Conservation (phyloP, 2,329 filamentous ascomycete species). For the Aspergillus fructus region DNA sequence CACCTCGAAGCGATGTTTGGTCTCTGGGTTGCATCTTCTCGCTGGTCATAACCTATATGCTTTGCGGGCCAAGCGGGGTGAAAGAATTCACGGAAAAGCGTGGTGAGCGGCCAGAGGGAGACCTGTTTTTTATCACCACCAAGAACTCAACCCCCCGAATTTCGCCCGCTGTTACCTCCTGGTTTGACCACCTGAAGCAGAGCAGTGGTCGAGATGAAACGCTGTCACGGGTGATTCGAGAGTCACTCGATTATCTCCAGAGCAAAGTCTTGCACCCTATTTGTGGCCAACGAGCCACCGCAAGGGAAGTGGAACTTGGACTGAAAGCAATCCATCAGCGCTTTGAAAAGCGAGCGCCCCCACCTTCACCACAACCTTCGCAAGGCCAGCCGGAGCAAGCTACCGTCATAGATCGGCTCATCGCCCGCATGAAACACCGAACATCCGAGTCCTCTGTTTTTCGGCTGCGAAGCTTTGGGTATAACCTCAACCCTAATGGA, state of each 20-base stretch:
- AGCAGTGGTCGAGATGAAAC: background rate
- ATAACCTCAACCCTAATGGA: background rate
- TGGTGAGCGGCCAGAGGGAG: slow-evolving; percentile 18
- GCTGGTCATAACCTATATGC: slow-evolving; percentile 40
- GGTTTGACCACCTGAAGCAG: slow-evolving; percentile 15
- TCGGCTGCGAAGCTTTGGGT: background rate
- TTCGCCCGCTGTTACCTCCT: slow-evolving; percentile 14
- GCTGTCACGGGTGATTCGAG: slow-evolving; percentile 24
- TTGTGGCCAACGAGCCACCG: slow-evolving; percentile 18
- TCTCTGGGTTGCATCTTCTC: slow-evolving; percentile 43
- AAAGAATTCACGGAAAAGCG: slow-evolving; percentile 20
- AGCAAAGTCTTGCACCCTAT: slow-evolving; percentile 24
- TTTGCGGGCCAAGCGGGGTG: slow-evolving; percentile 30
- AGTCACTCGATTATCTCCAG: slow-evolving; percentile 30
- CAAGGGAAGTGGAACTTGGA: slow-evolving; percentile 19
- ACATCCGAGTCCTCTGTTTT: background rate
- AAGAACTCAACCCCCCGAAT: slow-evolving; percentile 4
- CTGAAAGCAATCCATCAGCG: slow-evolving; percentile 16
- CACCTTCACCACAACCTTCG: background rate
- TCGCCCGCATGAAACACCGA: background rate
- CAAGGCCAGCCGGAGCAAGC: background rate
- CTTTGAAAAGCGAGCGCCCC: slow-evolving; percentile 1
- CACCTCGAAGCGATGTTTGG: slow-evolving; percentile 42
- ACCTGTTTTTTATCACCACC: slow-evolving; percentile 19
- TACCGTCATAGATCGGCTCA: background rate